Base-by-base conservation (phyloP, 2,329 filamentous ascomycete genomes). In the Emydomyces testavorans region DNA sequence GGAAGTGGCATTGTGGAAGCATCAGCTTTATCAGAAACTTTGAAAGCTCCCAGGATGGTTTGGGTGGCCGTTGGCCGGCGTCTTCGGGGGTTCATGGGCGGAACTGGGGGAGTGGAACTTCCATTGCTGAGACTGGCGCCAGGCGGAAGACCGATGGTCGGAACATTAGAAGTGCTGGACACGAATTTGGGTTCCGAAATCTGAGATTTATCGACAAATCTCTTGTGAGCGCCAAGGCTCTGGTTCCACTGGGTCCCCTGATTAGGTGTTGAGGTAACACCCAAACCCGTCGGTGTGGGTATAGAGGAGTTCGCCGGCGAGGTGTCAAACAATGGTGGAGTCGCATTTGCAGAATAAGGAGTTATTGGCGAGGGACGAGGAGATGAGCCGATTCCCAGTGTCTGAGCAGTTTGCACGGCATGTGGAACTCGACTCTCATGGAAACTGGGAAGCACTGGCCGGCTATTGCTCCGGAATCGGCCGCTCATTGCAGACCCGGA, bases 121-220 rank as follows among this genome's bases (percentile, higher is more conserved):
- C 74, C 75, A 49, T 76, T 78, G 61, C 65, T 71, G 29, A 77
- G 64, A 4, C 71, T 74, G 1, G 74, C 72, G 23, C 74, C 74
- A n/a, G 70, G 58, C 11, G 77, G 76, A 8, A 81, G 67, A 29
- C 73, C 74, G 29, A 80, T 68, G 0, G 74, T 74, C 38, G 78
- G 76, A 23, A 79, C 71, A 37, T 75, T 74, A 1, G 74, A 78
- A 3, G 78, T 80, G 7, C 69, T 66, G 3, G 68, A 71, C 7
- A 72, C 58, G 41, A 71, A 67, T 2, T 65, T 70, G 0, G 79
- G 79, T 55, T 82, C 78, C 1, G 77, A 80, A 42, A 82, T 82
- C 49, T 76, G 73, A 10, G 69, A 66, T 61, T 82, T 82, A 52
- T 74, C 73, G 40, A 82, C 69, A 0, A 72, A 69, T 56, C 74